Percentiles rank a stretch among this genome's conserved stretches.
Conservation (phyloP, 805 yeast genomes). For the Yarrowia bubula region DNA sequence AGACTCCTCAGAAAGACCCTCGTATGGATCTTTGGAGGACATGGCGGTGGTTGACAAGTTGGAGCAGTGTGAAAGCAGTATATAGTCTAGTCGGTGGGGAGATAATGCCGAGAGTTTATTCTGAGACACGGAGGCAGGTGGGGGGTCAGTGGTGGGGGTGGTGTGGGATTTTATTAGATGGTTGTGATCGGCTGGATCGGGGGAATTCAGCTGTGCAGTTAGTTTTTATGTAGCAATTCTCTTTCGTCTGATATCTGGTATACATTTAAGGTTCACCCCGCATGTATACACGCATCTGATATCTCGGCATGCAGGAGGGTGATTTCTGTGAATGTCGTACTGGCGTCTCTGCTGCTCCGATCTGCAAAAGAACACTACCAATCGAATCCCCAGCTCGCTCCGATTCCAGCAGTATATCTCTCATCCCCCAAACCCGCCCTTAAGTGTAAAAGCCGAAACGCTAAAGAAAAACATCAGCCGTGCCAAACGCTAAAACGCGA, state of each 20-base stretch:
- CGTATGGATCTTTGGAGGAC: constrained; percentile 5
- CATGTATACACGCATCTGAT: too few relatives aligned
- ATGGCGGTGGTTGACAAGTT: neutral
- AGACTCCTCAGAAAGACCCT: constrained; percentile 3
- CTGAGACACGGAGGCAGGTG: neutral
- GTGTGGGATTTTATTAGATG: neutral
- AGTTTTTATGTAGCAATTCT: too few relatives aligned
- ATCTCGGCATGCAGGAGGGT: too few relatives aligned
- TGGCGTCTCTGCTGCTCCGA: too few relatives aligned
- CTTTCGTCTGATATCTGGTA: too few relatives aligned
- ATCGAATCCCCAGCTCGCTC: too few relatives aligned
- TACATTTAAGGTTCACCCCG: too few relatives aligned
- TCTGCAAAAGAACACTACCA: too few relatives aligned
- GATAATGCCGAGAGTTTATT: neutral
- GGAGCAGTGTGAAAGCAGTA: neutral
- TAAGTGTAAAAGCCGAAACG: neutral
- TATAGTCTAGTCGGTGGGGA: neutral
- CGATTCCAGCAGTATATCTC: neutral
- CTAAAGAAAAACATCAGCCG: neutral
- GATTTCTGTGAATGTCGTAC: too few relatives aligned
- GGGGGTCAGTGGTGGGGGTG: neutral
- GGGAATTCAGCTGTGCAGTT: too few relatives aligned
- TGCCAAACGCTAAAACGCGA: neutral
- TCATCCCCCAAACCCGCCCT: neutral
- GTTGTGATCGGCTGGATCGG: too few relatives aligned